Percentiles rank a stretch among this genome's conserved stretches.
phyloP scores from a whole-genome alignment of 2,329 filamentous ascomycete species.

The Gnomoniopsis sp. region DNA sequence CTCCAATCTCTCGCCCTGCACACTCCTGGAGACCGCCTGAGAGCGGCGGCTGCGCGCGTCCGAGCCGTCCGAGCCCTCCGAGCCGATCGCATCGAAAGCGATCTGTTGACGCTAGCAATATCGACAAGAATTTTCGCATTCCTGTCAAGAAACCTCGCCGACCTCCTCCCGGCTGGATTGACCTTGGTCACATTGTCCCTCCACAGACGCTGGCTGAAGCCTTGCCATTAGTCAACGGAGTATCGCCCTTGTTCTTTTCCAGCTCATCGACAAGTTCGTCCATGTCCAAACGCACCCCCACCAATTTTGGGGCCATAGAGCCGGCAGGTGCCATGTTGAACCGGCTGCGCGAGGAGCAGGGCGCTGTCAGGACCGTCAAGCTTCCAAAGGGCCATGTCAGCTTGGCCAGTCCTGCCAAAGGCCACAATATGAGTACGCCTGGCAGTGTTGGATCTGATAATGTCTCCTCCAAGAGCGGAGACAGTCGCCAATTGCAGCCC shows the following conservation, averaged over 20 bases:
- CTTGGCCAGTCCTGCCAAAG: slow-evolving; percentile 41
- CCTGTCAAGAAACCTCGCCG: slow-evolving; percentile 46
- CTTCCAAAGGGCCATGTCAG: slow-evolving; percentile 52
- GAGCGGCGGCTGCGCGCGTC: slow-evolving; percentile 5
- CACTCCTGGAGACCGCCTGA: slow-evolving; percentile 16
- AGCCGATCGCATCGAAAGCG: slow-evolving; percentile 23
- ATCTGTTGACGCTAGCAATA: slow-evolving; percentile 23
- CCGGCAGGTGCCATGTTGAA: slow-evolving; percentile 44
- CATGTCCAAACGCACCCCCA: slow-evolving; percentile 31
- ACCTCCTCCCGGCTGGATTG: slow-evolving; percentile 41
- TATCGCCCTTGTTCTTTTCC: slow-evolving; percentile 52
- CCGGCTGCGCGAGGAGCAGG: slow-evolving; percentile 41
- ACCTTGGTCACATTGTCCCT: slow-evolving; percentile 32
- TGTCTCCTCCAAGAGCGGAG: slow-evolving; percentile 49
- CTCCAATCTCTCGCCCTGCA: slow-evolving; percentile 27
- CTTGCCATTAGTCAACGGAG: slow-evolving; percentile 19
- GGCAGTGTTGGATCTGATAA: slow-evolving; percentile 52
- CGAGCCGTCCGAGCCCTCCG: neutral
- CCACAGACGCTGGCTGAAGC: slow-evolving; percentile 20
- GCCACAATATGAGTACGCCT: slow-evolving; percentile 43
- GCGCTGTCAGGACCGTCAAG: slow-evolving; percentile 50
- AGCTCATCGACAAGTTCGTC: slow-evolving; percentile 30
- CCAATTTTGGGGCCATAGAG: slow-evolving; percentile 37
- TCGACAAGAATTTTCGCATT: slow-evolving; percentile 2
- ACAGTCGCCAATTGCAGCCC: slow-evolving; percentile 43